phyloP scores from a whole-genome alignment of 352 stramenopile species.

The Phytopythium vexans region DNA sequence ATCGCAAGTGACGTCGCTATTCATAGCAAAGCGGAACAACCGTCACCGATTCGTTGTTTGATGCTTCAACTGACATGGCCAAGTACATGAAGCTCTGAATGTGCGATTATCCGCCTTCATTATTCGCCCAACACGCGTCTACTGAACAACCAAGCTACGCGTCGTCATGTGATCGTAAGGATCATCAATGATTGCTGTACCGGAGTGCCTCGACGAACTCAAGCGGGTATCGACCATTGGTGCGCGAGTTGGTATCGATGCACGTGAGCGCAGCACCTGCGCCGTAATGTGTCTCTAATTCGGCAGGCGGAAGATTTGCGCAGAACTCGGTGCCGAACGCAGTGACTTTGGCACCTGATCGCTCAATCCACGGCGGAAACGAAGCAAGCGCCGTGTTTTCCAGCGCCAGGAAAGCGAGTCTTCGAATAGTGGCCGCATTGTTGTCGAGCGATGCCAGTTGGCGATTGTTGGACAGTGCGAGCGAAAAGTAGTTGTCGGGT shows the following conservation, averaged over 20 bases:
- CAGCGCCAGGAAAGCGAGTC: slow-evolving; percentile 5
- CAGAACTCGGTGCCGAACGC: slow-evolving; percentile 13
- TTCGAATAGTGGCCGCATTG: background rate
- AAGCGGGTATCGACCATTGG: slow-evolving; percentile 1
- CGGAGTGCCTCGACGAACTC: background rate
- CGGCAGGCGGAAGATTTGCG: background rate
- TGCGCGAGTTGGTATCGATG: background rate
- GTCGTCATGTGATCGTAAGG: too few relatives aligned
- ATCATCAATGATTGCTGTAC: too few relatives aligned
- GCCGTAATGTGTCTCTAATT: background rate
- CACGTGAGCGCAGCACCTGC: background rate
- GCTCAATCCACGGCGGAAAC: slow-evolving; percentile 6
- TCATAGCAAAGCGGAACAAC: too few relatives aligned
- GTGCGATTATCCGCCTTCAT: too few relatives aligned
- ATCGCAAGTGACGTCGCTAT: too few relatives aligned
- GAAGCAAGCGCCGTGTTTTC: slow-evolving; percentile 8
- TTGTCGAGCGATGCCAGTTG: background rate
- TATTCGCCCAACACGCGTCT: too few relatives aligned
- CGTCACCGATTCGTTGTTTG: too few relatives aligned
- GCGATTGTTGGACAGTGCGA: background rate
- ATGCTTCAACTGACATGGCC: too few relatives aligned
- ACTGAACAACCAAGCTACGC: too few relatives aligned
- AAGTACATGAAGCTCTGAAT: too few relatives aligned
- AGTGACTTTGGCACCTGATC: background rate
- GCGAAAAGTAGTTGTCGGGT: background rate